These are phyloP conservation scores for Tubosaeta brunneosetosa DNA, from an alignment of 768 basidiomycete genomes.

Conservation along the genomic window DNA sequence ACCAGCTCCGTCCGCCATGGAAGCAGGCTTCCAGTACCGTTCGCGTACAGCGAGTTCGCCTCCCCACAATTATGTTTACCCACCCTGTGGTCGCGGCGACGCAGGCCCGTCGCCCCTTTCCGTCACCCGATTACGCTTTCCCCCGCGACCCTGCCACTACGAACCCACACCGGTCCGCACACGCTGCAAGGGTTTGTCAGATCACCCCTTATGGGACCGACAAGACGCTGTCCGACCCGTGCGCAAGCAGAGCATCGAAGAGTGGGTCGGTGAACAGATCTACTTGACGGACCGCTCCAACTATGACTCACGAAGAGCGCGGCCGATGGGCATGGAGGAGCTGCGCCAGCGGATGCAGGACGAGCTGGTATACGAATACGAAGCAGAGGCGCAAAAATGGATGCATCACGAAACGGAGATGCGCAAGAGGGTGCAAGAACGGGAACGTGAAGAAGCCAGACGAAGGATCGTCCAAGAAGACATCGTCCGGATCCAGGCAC, in stretches of 20 bases:
- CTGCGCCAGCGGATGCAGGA: slow-evolving; percentile 44
- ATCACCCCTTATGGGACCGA: slow-evolving; percentile 39
- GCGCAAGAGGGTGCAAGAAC: slow-evolving; percentile 41
- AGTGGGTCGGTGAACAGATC: slow-evolving; percentile 60
- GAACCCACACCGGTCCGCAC: slow-evolving; percentile 12
- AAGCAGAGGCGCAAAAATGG: slow-evolving; percentile 49
- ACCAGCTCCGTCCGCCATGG: slow-evolving; percentile 19
- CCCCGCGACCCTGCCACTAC: slow-evolving; percentile 17
- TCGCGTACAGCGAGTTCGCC: slow-evolving; percentile 21
- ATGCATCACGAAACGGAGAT: slow-evolving; percentile 47
- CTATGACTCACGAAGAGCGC: slow-evolving; percentile 21
- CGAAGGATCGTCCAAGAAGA: slow-evolving; percentile 50
- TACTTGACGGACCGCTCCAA: slow-evolving; percentile 32
- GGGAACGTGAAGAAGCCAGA: slow-evolving; percentile 41
- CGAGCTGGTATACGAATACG: slow-evolving; percentile 48
- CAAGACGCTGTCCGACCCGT: slow-evolving; percentile 44
- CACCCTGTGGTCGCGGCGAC: slow-evolving; percentile 16
- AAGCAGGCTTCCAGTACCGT: slow-evolving; percentile 27
- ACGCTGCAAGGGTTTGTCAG: slow-evolving; percentile 28
- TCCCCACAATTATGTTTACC: slow-evolving; percentile 15
- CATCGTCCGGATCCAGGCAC: slow-evolving; percentile 48
- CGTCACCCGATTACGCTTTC: slow-evolving; percentile 18
- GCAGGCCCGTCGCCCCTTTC: slow-evolving; percentile 6
- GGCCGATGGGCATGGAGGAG: slow-evolving; percentile 26
- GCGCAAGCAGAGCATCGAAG: slow-evolving; percentile 49